Conservation (phyloP, 176 grass and related monocot species). For the Sorghum bicolor region Sorghum_bicolor_NCBIv3 NC_012873.2:2776501-2777000, state of each 20-base stretch:
- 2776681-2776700: constrained; percentile 67
- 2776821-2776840: neutral
- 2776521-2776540: neutral
- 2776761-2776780: neutral
- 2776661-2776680: constrained; percentile 17
- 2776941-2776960: neutral
- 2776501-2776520: neutral
- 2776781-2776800: too few relatives aligned
- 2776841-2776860: neutral
- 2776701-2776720: constrained; percentile 87
- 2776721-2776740: constrained; percentile 86
- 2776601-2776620: neutral
- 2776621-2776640: neutral
- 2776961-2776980: neutral
- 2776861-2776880: neutral
- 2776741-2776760: neutral
- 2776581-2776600: neutral
- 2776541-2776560: constrained; percentile 12
- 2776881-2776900: neutral
- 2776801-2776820: neutral
- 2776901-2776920: neutral
- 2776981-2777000: neutral
- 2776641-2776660: constrained; percentile 2
- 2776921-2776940: neutral
- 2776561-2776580: neutral